Conservation (phyloP, 805 yeast genomes). For the Tanozyma kutaoensis region DNA sequence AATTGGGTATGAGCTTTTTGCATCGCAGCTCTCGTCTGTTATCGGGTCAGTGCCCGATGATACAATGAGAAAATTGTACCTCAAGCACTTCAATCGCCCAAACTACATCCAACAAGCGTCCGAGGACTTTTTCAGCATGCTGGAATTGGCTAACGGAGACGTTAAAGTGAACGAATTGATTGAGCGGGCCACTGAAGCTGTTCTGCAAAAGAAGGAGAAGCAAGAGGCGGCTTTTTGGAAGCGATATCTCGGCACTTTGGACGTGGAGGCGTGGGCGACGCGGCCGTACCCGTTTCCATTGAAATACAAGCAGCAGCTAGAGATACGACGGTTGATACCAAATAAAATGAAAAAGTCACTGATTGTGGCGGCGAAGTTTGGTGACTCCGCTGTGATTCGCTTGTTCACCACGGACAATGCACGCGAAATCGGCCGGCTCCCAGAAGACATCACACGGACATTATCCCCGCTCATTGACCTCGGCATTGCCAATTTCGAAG, state of each 20-base stretch:
- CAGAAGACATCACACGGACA: constrained; percentile 54
- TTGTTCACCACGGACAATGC: constrained; percentile 14
- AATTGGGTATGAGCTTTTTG: too few species aligned
- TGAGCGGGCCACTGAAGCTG: too few species aligned
- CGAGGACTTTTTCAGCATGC: too few species aligned
- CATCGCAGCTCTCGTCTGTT: too few species aligned
- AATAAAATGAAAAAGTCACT: constrained; percentile 7
- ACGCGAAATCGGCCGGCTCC: constrained; percentile 65
- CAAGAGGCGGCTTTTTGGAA: too few species aligned
- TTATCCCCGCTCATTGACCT: constrained; percentile 53
- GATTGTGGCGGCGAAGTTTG: constrained; percentile 7
- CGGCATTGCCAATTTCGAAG: constrained; percentile 39
- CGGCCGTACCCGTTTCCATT: constrained; percentile 41
- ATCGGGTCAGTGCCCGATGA: too few species aligned
- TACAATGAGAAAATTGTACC: too few species aligned
- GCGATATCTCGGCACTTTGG: constrained; percentile 45
- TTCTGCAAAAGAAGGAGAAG: too few species aligned
- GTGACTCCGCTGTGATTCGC: constrained; percentile 20
- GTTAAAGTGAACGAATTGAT: too few species aligned
- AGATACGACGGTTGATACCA: constrained; percentile 22
- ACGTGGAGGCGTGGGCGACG: constrained; percentile 60
- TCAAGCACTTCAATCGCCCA: too few species aligned
- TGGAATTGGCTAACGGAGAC: too few species aligned
- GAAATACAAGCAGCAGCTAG: constrained; percentile 29
- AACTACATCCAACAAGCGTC: too few species aligned